phyloP scores from a whole-genome alignment of 1,139 yeast genomes.

The Geotrichum klebahnii region DNA sequence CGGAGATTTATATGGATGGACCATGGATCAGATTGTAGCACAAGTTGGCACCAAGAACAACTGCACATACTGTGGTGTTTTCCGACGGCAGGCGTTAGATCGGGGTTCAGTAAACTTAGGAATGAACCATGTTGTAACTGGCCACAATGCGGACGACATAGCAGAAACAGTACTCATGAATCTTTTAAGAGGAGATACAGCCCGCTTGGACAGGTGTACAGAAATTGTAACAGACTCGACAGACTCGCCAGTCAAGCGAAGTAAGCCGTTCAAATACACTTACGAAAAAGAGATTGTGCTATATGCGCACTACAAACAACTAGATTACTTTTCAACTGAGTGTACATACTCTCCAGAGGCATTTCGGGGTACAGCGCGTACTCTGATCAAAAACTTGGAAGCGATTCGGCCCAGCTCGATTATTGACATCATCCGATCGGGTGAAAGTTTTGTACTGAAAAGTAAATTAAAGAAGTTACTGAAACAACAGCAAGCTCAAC shows the following conservation, averaged over 20 bases:
- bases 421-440: conserved; percentile 89
- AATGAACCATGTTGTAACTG: conserved; percentile 89
- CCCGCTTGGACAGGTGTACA: conserved; percentile 86
- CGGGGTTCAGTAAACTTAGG: conserved; percentile 90
- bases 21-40: conserved; percentile 96
- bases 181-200: conserved; percentile 89
- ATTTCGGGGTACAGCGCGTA: conserved; percentile 94
- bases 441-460: conserved; percentile 65
- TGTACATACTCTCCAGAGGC: conserved; percentile 99
- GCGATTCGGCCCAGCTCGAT: conserved; percentile 89
- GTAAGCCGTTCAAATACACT: conserved; percentile 92
- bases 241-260: conserved; percentile 55
- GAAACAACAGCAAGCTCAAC: conserved; percentile 27
- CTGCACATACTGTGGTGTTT: conserved; percentile 97
- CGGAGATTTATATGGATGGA: conserved; percentile 85
- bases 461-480: conserved; percentile 26
- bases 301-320: conserved; percentile 91
- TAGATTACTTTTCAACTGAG: conserved; percentile 95
- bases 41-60: conserved; percentile 92
- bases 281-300: conserved; percentile 96
- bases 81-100: conserved; percentile 92
- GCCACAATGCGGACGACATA: conserved; percentile 98
- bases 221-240: conserved; percentile 78
- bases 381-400: conserved; percentile 82
- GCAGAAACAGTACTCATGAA: conserved; percentile 98